Evolutionary conservation across 352 stramenopile genomes (phyloP), one percentile per base, ranked within the genome.

Genomic region (Pythium sp.): DNA sequence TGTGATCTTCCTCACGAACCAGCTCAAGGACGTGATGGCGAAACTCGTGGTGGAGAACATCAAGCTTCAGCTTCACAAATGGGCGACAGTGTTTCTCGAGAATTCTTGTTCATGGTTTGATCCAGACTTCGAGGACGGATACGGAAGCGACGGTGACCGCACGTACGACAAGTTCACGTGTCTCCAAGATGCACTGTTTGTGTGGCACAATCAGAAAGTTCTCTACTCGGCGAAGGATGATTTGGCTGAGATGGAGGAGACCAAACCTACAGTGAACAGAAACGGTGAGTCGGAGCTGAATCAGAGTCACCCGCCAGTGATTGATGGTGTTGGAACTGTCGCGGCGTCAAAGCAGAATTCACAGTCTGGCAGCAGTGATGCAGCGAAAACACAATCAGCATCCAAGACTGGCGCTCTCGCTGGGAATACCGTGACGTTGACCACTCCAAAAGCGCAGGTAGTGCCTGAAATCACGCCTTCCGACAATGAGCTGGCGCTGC

Each of bases 81-180:
- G 85, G 85, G 81, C 77, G 38, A 69, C 81, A 0, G 73, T 92
- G n/a, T 93, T 91, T 62, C 67, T 84, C 14, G 77, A 81, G 11
- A 86, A 86, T n/a, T 74, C 74, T 0, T 91, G 75, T 34, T 74
- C 75, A 32, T 93, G 85, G 85, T 84, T 90, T 69, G 79, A 89
- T 67, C 73, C 80, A 0, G 74, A 86, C 43, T 65, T 75, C 46
- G 72, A 51, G 43, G 15, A 82, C 24, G 75, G 72, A 41, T 75
- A 78, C 28, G 59, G 66, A 18, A 74, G 73, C 57, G 66, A 81
- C 47, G 62, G 61, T 6, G 79, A 87, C 28, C 77, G 79, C 57
- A 91, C 84, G 6, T 93, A 93, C 64, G 85, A 93, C 74, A 91
- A 90, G 58, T 93, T 92, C 41, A 93, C 86, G 14, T 93, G 86